Percentiles rank a stretch among this genome's conserved stretches.
Evolutionary conservation across 179 eudicot genomes (phyloP).

Genomic region (Beta macrorhiza): DNA sequence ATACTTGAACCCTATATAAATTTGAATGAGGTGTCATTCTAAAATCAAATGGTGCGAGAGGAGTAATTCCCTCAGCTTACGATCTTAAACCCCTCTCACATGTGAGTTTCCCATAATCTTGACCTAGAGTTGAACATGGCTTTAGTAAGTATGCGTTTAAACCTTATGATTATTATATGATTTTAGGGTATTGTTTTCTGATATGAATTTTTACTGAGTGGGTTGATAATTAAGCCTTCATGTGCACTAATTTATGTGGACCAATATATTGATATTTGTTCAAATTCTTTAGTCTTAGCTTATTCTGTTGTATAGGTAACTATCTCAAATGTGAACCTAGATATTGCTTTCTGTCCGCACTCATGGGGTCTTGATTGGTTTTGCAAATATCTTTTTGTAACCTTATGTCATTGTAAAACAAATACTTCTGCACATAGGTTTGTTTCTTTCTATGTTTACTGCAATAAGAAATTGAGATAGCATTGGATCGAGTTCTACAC

Average conservation of each 20-base stretch:
- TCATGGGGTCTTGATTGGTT: background rate
- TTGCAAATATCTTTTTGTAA: background rate
- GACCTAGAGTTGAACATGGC: too few species aligned
- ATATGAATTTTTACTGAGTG: background rate
- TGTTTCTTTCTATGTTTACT: background rate
- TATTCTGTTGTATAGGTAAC: background rate
- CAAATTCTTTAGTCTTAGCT: background rate
- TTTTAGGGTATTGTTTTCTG: background rate
- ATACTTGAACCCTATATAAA: too few species aligned
- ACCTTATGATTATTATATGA: background rate
- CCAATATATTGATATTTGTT: background rate
- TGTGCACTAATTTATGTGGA: background rate
- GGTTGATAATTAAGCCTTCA: background rate
- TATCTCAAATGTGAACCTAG: background rate
- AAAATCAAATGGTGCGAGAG: too few species aligned
- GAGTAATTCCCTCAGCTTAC: too few species aligned
- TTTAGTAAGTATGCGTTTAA: background rate
- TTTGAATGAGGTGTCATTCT: too few species aligned
- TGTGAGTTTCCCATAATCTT: too few species aligned
- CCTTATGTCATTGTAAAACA: background rate
- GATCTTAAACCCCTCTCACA: too few species aligned
- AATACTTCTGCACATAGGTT: background rate
- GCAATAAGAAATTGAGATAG: background rate
- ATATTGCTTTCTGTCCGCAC: background rate
- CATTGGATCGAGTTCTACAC: background rate